Percentiles rank a stretch among this genome's conserved stretches.
Evolutionary conservation across 176 grass and related monocot species (phyloP).

Genomic region (Tillandsia fasciculata): DNA sequence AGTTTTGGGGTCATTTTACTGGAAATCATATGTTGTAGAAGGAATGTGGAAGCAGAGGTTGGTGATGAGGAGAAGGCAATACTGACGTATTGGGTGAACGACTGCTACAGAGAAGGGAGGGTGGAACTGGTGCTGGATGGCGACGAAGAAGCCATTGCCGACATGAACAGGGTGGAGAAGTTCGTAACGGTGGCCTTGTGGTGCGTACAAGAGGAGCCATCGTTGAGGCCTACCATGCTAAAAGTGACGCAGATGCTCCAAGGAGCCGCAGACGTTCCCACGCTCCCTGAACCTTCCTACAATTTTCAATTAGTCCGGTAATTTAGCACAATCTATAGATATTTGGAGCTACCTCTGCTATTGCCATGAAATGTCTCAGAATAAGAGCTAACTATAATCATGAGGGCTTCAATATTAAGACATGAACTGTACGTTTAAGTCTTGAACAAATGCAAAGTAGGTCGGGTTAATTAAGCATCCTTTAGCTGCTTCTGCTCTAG

Average conservation of each 20-base stretch:
- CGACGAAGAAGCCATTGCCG: constrained; percentile 1
- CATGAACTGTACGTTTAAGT: too few relatives aligned
- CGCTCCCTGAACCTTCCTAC: too few relatives aligned
- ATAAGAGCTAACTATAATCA: too few relatives aligned
- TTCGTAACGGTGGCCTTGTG: constrained; percentile 12
- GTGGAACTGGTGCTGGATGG: background rate
- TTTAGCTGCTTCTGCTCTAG: too few relatives aligned
- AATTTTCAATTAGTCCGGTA: too few relatives aligned
- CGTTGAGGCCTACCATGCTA: constrained; percentile 4
- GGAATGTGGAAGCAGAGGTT: background rate
- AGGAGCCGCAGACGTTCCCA: background rate
- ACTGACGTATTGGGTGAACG: constrained; percentile 7
- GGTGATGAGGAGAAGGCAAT: background rate
- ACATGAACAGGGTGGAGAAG: constrained; percentile 6
- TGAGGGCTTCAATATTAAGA: too few relatives aligned
- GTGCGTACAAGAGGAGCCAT: constrained; percentile 15
- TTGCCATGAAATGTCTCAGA: too few relatives aligned
- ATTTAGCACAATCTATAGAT: too few relatives aligned
- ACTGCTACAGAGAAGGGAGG: background rate
- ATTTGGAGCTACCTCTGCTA: too few relatives aligned
- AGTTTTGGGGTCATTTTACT: constrained; percentile 17
- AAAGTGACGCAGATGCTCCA: constrained; percentile 12
- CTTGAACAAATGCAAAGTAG: too few relatives aligned
- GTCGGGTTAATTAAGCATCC: too few relatives aligned
- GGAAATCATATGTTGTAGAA: constrained; percentile 19